Base-by-base conservation (phyloP, 768 basidiomycete genomes). In the Termitomyces sp. region DNA sequence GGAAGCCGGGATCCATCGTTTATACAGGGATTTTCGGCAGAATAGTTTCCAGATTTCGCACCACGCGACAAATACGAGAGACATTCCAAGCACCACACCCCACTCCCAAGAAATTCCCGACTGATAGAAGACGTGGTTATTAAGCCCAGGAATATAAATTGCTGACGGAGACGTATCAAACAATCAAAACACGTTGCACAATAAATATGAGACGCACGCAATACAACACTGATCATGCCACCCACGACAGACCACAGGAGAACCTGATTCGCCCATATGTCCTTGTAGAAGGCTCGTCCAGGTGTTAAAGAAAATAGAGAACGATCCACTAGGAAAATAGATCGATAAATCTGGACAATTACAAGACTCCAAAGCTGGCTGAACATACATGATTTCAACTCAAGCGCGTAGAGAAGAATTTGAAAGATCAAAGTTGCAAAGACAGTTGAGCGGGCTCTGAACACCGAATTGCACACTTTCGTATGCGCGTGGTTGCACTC, bases 11-110 rank as follows among this genome's bases (percentile, higher is more conserved):
- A 53, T 59, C 74, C 74, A 75, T 35, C 71, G 63, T 55, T 55
- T 70, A 62, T 73, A 75, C 57, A 75, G 52, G 4, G 65, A 65
- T 55, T 62, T 69, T 33, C 74, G 64, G 28, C 71, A 63, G 13
- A 67, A 62, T 12, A 78, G 33, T 65, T 78, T 78, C 77, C 77
- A 77, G 6, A 77, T n/a, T 59, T 78, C 77, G 59, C 72, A 73
- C 72, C 73, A 75, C 1, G 69, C 60, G 15, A 78, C 63, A 58
- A 77, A 78, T 2, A 72, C 63, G 16, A 75, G 38, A 8, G 76
- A 73, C 75, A 76, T 73, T 39, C 73, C 76, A 38, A 74, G 59
- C 8, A 76, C 74, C 24, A 78, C 59, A 8, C 74, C 75, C 76
- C 77, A 78, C 60, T 78, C 77, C 76, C 76, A 77, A 5, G 68